These are phyloP conservation scores for Ophiocordyceps camponoti-saundersi DNA, from an alignment of 2,329 filamentous ascomycete species.

Conservation along the genomic window DNA sequence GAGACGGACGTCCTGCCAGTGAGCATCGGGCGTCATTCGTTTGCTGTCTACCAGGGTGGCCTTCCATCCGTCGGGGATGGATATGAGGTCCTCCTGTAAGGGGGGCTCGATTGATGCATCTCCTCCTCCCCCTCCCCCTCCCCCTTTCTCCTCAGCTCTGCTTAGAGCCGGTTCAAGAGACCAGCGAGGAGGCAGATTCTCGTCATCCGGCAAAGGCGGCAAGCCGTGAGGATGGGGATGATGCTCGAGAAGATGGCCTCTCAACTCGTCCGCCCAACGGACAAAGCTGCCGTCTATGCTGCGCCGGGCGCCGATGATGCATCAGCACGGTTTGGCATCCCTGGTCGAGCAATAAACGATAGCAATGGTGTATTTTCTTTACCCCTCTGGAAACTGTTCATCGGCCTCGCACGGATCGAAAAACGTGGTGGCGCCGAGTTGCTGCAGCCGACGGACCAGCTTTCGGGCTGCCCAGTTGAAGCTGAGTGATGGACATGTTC, in stretches of 20 bases:
- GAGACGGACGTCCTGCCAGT: conserved; percentile 90
- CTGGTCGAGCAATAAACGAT: background rate
- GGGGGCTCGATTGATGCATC: background rate
- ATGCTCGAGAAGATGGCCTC: conserved; percentile 44
- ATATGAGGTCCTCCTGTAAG: conserved; percentile 19
- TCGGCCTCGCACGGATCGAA: conserved; percentile 75
- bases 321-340: background rate
- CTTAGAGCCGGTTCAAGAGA: conserved; percentile 13
- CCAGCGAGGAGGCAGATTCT: conserved; percentile 59
- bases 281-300: conserved; percentile 72
- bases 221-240: conserved; percentile 54
- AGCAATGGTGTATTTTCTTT: conserved; percentile 13
- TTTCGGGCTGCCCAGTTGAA: conserved; percentile 91
- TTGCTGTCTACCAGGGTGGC: conserved; percentile 48
- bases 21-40: conserved; percentile 54
- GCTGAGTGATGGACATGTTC: conserved; percentile 28
- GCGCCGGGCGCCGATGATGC: background rate
- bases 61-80: conserved; percentile 36
- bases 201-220: conserved; percentile 55
- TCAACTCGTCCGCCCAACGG: conserved; percentile 57
- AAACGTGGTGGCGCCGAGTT: conserved; percentile 66
- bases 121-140: background rate
- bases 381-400: conserved; percentile 88
- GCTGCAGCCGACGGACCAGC: conserved; percentile 64
- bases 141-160: no score